Evolutionary conservation across 2,329 filamentous ascomycete species (phyloP).

Genomic region (Colletotrichum theobromicola): DNA sequence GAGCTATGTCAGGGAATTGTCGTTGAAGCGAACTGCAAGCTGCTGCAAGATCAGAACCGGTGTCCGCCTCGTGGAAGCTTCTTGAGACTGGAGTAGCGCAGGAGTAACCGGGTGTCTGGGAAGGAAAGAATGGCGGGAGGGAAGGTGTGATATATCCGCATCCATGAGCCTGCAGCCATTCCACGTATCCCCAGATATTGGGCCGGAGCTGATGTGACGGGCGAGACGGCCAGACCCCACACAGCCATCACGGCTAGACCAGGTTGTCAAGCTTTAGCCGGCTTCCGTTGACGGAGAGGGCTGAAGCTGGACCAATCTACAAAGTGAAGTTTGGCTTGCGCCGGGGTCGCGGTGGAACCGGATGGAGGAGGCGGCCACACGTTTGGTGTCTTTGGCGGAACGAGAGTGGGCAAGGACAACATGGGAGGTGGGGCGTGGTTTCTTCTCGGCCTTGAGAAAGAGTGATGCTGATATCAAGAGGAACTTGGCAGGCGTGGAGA

Average conservation of each 20-base stretch:
- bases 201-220: background rate
- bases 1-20: background rate
- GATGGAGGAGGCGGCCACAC: background rate
- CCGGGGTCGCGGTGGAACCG: background rate
- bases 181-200: background rate
- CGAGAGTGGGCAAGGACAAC: background rate
- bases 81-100: background rate
- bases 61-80: background rate
- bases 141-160: background rate
- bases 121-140: background rate
- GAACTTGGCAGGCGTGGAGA: slow-evolving; percentile 3
- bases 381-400: background rate
- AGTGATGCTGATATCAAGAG: slow-evolving; percentile 3
- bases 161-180: background rate
- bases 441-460: background rate
- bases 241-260: background rate
- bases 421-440: background rate
- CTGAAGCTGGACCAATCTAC: slow-evolving; percentile 10
- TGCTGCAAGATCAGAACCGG: background rate
- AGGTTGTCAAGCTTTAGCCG: background rate
- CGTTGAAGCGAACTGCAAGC: background rate
- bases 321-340: background rate
- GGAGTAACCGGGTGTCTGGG: background rate
- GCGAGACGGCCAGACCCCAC: background rate
- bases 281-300: slow-evolving; percentile 12